Evolutionary conservation across 192 early-diverging fungal genomes (phyloP).

Genomic region (Cetraspora pellucida): DNA sequence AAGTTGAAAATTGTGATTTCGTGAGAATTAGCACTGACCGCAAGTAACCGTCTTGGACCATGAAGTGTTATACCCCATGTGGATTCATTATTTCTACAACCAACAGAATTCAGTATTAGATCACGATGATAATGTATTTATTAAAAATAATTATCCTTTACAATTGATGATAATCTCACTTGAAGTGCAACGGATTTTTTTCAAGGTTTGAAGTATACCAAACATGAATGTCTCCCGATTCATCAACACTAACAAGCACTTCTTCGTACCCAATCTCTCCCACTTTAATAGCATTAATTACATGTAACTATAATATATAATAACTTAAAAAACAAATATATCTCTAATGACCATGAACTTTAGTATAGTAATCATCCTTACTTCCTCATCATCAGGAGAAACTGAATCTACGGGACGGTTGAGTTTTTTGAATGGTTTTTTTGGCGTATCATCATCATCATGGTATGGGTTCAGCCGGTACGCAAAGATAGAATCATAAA

Average conservation of each 20-base stretch:
- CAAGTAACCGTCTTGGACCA: conserved; percentile 52
- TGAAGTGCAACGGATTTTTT: conserved; percentile 44
- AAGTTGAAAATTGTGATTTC: conserved; percentile 29
- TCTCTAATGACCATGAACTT: neutral
- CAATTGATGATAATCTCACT: conserved; percentile 34
- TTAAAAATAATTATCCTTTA: neutral
- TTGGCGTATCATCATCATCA: too few species aligned
- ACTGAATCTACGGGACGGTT: too few species aligned
- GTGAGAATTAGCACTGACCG: conserved; percentile 55
- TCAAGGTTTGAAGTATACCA: conserved; percentile 52
- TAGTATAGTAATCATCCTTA: too few species aligned
- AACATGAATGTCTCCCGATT: conserved; percentile 55
- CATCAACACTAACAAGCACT: conserved; percentile 56
- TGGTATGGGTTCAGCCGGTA: too few species aligned
- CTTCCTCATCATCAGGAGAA: too few species aligned
- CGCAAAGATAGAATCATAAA: too few species aligned
- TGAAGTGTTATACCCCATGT: conserved; percentile 67
- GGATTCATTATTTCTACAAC: conserved; percentile 41
- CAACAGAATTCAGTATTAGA: neutral
- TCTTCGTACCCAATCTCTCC: conserved; percentile 55
- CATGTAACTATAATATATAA: neutral
- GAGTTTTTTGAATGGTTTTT: too few species aligned
- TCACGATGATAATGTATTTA: neutral
- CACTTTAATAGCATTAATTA: conserved; percentile 65
- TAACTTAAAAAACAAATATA: neutral